A percentile compares a stretch with the other conserved stretches of the same genome.
These are phyloP conservation scores for Candida tammaniensis DNA, from an alignment of 805 yeast genomes.

Conservation along the genomic window DNA sequence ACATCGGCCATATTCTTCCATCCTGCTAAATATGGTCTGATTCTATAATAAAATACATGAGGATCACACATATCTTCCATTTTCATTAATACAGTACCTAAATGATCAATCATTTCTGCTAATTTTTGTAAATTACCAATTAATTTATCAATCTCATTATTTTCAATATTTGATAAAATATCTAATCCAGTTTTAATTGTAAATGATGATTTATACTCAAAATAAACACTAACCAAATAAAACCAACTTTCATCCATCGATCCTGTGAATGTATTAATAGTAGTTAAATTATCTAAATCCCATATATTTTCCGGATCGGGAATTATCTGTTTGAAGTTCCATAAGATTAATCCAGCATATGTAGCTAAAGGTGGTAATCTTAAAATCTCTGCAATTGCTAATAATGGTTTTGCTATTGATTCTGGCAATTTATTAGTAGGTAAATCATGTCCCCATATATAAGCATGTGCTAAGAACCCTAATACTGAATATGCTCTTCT, in stretches of 20 bases:
- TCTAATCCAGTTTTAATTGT: conserved; percentile 65
- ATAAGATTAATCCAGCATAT: conserved; percentile 80
- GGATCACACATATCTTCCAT: conserved; percentile 97
- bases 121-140: conserved; percentile 52
- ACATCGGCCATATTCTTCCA: conserved; percentile 90
- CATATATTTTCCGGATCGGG: conserved; percentile 41
- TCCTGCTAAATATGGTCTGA: conserved; percentile 90
- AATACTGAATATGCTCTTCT: conserved; percentile 81
- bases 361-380: conserved; percentile 86
- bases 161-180: conserved; percentile 57
- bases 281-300: conserved; percentile 69
- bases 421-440: conserved; percentile 65
- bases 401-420: conserved; percentile 68
- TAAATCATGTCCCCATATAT: conserved; percentile 76
- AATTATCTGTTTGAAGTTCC: conserved; percentile 75
- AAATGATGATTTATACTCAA: conserved; percentile 78
- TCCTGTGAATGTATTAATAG: conserved; percentile 85
- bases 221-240: conserved; percentile 80
- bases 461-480: conserved; percentile 82
- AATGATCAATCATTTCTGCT: conserved; percentile 71
- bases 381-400: conserved; percentile 53
- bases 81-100: conserved; percentile 70
- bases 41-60: conserved; percentile 79
- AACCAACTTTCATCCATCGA: conserved; percentile 93
- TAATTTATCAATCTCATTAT: conserved; percentile 41